A percentile compares a stretch with the other conserved stretches of the same genome.
Evolutionary conservation across 2,329 filamentous ascomycete species (phyloP).

Genomic region (Pestalotiopsis sp.): DNA sequence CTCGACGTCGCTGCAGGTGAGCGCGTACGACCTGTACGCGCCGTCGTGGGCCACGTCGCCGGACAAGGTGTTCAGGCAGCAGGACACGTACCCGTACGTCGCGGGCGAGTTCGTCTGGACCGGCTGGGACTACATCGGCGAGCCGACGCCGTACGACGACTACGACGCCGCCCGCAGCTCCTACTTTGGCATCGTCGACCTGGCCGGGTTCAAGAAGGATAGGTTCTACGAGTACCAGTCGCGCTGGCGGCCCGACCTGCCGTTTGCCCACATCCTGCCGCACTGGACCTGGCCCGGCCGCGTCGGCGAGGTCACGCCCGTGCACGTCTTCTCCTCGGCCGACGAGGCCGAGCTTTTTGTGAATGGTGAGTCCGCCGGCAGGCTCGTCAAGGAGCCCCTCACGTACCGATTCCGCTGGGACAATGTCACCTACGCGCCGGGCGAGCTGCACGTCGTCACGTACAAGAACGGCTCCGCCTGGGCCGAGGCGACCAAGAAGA

Average conservation of each 20-base stretch:
- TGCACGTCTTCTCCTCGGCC: conserved; percentile 54
- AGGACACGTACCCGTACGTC: conserved; percentile 51
- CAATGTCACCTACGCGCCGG: conserved; percentile 48
- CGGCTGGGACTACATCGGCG: conserved; percentile 52
- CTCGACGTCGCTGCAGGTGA: conserved; percentile 38
- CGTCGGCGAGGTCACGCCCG: conserved; percentile 49
- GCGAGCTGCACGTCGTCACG: conserved; percentile 47
- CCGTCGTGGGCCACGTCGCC: conserved; percentile 48
- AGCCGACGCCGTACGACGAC: conserved; percentile 50
- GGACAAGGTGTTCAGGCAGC: conserved; percentile 54
- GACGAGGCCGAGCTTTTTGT: conserved; percentile 59
- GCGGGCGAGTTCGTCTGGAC: conserved; percentile 59
- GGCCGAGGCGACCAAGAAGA: conserved; percentile 44
- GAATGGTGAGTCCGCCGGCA: conserved; percentile 49
- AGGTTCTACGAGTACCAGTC: conserved; percentile 58
- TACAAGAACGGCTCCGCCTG: conserved; percentile 50
- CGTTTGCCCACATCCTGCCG: conserved; percentile 54
- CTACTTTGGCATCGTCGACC: conserved; percentile 59
- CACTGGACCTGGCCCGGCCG: conserved; percentile 59
- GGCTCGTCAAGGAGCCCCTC: conserved; percentile 33
- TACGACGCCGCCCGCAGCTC: conserved; percentile 43
- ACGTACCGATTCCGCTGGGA: conserved; percentile 58
- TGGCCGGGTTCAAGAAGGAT: conserved; percentile 60
- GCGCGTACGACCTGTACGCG: conserved; percentile 55
- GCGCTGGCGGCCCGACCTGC: conserved; percentile 51